phyloP scores from a whole-genome alignment of 1,284 basidiomycete species.

The Marasmius oreades region DNA sequence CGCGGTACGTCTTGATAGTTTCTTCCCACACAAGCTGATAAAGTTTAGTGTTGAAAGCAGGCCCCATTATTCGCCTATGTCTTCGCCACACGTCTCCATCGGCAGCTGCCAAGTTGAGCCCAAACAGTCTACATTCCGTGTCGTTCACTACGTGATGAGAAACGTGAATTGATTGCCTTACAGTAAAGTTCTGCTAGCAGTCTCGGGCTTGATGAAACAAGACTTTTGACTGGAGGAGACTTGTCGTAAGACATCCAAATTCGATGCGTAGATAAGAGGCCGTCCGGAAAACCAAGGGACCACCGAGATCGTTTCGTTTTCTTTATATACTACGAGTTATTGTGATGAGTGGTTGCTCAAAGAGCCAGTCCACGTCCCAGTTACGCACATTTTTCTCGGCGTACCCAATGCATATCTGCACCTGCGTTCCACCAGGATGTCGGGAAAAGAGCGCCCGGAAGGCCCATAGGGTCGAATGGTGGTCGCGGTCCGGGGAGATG shows the following conservation, averaged over 20 bases:
- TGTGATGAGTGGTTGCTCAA: neutral
- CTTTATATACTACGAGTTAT: conserved; percentile 5
- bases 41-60: conserved; percentile 14
- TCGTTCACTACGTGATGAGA: neutral
- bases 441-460: conserved; percentile 22
- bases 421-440: conserved; percentile 19
- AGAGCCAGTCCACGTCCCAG: neutral
- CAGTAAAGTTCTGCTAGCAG: conserved; percentile 8
- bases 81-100: conserved; percentile 13
- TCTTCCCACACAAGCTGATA: conserved; percentile 14
- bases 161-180: neutral
- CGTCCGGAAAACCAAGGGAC: conserved; percentile 11
- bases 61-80: conserved; percentile 15
- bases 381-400: conserved; percentile 8
- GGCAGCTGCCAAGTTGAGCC: conserved; percentile 12
- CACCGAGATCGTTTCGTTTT: conserved; percentile 12
- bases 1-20: conserved; percentile 10
- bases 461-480: conserved; percentile 22
- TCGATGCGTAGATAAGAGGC: conserved; percentile 11
- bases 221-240: conserved; percentile 10
- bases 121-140: conserved; percentile 5
- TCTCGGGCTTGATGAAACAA: conserved; percentile 10
- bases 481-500: conserved; percentile 23
- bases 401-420: conserved; percentile 13
- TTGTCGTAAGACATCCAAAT: conserved; percentile 15